Evolutionary conservation across 1,284 basidiomycete species (phyloP).

Genomic region (Moesziomyces sp.): DNA sequence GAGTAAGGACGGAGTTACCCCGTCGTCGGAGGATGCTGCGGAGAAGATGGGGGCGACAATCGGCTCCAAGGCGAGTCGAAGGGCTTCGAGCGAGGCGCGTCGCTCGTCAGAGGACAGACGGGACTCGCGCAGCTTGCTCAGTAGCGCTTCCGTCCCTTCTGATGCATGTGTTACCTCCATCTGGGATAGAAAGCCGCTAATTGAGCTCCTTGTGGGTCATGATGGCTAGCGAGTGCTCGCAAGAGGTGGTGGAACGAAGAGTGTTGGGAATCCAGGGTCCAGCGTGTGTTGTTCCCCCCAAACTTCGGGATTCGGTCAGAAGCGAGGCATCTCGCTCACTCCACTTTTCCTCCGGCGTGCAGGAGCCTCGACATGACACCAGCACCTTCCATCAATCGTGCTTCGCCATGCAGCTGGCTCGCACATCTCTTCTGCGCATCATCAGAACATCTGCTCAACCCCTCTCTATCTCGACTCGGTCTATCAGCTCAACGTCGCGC

Average conservation of each 20-base stretch:
- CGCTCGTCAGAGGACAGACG: constrained; percentile 26
- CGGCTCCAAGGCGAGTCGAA: constrained; percentile 3
- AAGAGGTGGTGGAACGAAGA: background rate
- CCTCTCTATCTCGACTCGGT: background rate
- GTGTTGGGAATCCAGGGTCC: constrained; percentile 15
- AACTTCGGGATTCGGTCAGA: constrained; percentile 5
- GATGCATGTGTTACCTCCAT: background rate
- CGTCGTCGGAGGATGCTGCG: too few species aligned
- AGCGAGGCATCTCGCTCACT: constrained; percentile 1
- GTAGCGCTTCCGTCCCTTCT: constrained; percentile 3
- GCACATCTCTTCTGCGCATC: constrained; percentile 11
- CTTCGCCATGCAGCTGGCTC: background rate
- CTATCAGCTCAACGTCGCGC: background rate
- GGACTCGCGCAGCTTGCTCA: constrained; percentile 26
- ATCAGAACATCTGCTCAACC: background rate
- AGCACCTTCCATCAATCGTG: background rate
- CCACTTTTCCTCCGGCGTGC: constrained; percentile 3
- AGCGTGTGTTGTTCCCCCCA: background rate
- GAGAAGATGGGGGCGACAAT: background rate
- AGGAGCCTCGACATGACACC: background rate
- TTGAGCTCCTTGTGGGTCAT: background rate
- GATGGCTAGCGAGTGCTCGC: background rate
- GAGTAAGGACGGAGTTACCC: background rate
- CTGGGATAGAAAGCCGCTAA: background rate
- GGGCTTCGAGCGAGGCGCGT: constrained; percentile 15